Percentiles rank a stretch among this genome's conserved stretches.
These are phyloP conservation scores for Austroboletus novae-zelandiae DNA, from an alignment of 1,284 basidiomycete species.

Conservation along the genomic window DNA sequence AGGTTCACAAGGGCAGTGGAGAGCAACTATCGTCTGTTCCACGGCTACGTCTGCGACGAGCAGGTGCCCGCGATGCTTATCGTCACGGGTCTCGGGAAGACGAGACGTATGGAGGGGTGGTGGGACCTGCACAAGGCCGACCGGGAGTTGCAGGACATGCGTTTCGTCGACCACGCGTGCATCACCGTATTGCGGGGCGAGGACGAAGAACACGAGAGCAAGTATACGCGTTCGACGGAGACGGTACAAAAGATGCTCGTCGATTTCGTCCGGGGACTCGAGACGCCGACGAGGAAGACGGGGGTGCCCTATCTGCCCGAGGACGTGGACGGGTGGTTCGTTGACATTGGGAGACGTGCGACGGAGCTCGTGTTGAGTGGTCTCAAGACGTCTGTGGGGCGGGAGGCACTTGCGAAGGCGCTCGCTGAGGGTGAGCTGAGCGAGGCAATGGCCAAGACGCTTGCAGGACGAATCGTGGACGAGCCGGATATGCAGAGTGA, in stretches of 20 bases:
- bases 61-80: constrained; percentile 27
- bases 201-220: constrained; percentile 10
- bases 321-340: constrained; percentile 16
- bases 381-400: constrained; percentile 6
- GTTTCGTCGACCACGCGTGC: constrained; percentile 18
- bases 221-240: constrained; percentile 14
- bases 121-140: constrained; percentile 26
- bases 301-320: constrained; percentile 8
- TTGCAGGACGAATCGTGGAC: constrained; percentile 13
- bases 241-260: constrained; percentile 10
- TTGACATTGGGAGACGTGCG: constrained; percentile 10
- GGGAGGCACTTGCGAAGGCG: constrained; percentile 11
- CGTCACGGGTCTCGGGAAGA: constrained; percentile 29
- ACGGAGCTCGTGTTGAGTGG: constrained; percentile 16
- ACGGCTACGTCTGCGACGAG: constrained; percentile 16
- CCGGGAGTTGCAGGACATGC: constrained; percentile 10
- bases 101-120: constrained; percentile 28
- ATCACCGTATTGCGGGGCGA: constrained; percentile 28
- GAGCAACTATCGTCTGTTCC: constrained; percentile 28
- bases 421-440: constrained; percentile 13
- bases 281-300: neutral
- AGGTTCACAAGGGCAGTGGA: constrained; percentile 14
- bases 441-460: constrained; percentile 7
- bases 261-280: constrained; percentile 6
- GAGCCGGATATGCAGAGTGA: too few species aligned